phyloP scores from a whole-genome alignment of 2,329 filamentous ascomycete genomes.

The Penicillium thymicola region DNA sequence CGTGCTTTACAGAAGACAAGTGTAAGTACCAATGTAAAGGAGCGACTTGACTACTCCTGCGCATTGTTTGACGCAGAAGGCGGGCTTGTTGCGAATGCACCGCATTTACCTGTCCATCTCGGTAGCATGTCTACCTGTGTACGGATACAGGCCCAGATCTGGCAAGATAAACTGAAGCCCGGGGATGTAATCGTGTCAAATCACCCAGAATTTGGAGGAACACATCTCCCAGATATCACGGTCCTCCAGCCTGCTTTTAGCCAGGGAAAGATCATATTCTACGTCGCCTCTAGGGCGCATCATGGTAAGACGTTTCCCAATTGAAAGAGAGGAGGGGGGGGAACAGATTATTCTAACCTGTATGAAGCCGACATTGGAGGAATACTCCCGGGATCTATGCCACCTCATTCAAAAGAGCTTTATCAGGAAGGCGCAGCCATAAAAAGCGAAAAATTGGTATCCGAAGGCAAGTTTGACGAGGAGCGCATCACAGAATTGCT shows the following conservation, averaged over 20 bases:
- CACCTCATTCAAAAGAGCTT: slow-evolving; percentile 63
- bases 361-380: slow-evolving; percentile 62
- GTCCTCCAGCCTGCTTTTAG: slow-evolving; percentile 73
- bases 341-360: not conserved
- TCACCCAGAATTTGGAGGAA: slow-evolving; percentile 79
- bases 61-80: slow-evolving; percentile 72
- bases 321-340: not conserved
- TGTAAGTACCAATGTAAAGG: slow-evolving; percentile 72
- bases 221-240: slow-evolving; percentile 75
- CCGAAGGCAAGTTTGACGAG: slow-evolving; percentile 62
- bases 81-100: slow-evolving; percentile 64
- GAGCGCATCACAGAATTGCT: slow-evolving; percentile 66
- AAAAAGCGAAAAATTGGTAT: slow-evolving; percentile 52
- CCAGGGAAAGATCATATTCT: slow-evolving; percentile 73
- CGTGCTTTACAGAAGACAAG: slow-evolving; percentile 69
- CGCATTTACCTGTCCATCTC: slow-evolving; percentile 74
- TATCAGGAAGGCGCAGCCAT: slow-evolving; percentile 65
- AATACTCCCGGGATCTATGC: slow-evolving; percentile 74
- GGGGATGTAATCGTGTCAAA: slow-evolving; percentile 78
- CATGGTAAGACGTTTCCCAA: slow-evolving; percentile 50
- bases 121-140: slow-evolving; percentile 80
- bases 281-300: slow-evolving; percentile 71
- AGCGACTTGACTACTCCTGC: slow-evolving; percentile 79
- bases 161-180: slow-evolving; percentile 67
- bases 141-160: slow-evolving; percentile 69